Conservation (phyloP, 441 rosid species). For the Adansonia grandidieri region DNA sequence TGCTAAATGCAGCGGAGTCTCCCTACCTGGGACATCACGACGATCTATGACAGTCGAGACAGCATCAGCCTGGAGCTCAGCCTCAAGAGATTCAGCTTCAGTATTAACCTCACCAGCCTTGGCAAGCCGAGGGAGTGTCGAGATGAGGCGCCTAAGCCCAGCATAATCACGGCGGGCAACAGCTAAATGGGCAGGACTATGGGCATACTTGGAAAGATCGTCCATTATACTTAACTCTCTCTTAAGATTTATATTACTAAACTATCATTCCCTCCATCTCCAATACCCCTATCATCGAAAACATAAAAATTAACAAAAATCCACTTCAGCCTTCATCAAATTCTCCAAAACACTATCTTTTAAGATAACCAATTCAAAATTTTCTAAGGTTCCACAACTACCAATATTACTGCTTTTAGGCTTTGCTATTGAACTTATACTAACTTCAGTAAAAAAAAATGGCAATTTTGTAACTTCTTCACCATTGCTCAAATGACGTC, state of each 20-base stretch:
- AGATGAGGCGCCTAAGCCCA: constrained; percentile 58
- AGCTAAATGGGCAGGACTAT: constrained; percentile 92
- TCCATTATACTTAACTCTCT: constrained; percentile 54
- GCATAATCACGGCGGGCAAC: constrained; percentile 80
- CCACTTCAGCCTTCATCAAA: constrained; percentile 10
- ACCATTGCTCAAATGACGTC: constrained; percentile 29
- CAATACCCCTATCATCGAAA: constrained; percentile 18
- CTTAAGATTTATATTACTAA: constrained; percentile 23
- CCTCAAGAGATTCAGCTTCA: constrained; percentile 78
- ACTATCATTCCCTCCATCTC: constrained; percentile 38
- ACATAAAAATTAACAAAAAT: constrained; percentile 1
- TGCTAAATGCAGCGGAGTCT: constrained; percentile 95
- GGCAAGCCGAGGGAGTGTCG: constrained; percentile 67
- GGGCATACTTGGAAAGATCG: constrained; percentile 69
- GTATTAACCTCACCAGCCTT: constrained; percentile 86
- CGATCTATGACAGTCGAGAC: constrained; percentile 75
- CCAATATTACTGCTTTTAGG: constrained; percentile 26
- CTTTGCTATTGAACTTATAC: constrained; percentile 20
- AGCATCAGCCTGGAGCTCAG: constrained; percentile 80
- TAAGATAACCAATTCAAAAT: not conserved
- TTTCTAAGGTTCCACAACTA: constrained; percentile 29
- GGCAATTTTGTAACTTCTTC: constrained; percentile 27
- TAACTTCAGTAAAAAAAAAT: constrained; percentile 13
- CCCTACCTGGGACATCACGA: constrained; percentile 94
- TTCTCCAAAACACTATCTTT: constrained; percentile 3